Evolutionary conservation across 1,139 yeast genomes (phyloP).

Genomic region (Spencermartinsiella ligniputridi): DNA sequence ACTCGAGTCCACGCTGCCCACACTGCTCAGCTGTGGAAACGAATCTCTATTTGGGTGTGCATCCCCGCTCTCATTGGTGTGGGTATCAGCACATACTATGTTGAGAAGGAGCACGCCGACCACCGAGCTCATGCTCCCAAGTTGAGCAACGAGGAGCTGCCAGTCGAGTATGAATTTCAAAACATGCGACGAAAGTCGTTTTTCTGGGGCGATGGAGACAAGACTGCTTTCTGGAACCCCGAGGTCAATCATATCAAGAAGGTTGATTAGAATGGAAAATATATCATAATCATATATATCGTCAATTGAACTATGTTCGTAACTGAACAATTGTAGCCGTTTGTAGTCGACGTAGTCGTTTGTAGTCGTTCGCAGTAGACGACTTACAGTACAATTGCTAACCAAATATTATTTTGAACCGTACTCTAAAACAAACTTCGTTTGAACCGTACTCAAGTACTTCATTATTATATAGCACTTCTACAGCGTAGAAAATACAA

Average conservation of each 20-base stretch:
- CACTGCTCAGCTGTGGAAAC: constrained; percentile 80
- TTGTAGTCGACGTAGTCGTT: too few relatives aligned
- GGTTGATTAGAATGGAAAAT: constrained; percentile 18
- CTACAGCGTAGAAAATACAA: constrained; percentile 39
- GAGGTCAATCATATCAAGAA: constrained; percentile 75
- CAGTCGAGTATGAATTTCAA: constrained; percentile 82
- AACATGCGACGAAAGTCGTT: constrained; percentile 76
- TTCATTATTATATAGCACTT: neutral
- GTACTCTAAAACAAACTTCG: too few relatives aligned
- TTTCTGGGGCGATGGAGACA: constrained; percentile 99
- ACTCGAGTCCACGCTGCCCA: constrained; percentile 73
- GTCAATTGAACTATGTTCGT: too few relatives aligned
- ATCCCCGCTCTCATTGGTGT: constrained; percentile 74
- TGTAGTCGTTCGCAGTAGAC: too few relatives aligned
- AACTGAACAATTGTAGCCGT: too few relatives aligned
- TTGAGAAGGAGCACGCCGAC: constrained; percentile 82
- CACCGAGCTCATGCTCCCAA: constrained; percentile 84
- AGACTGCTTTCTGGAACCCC: constrained; percentile 94
- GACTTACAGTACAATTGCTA: too few relatives aligned
- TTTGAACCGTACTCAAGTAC: too few relatives aligned
- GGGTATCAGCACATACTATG: constrained; percentile 72
- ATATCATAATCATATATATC: too few relatives aligned
- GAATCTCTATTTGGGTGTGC: constrained; percentile 73
- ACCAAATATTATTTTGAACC: too few relatives aligned
- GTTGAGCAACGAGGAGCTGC: constrained; percentile 79